Evolutionary conservation across 768 basidiomycete genomes (phyloP), one percentile per base, ranked within the genome.

Genomic region (Solioccasus polychromus): DNA sequence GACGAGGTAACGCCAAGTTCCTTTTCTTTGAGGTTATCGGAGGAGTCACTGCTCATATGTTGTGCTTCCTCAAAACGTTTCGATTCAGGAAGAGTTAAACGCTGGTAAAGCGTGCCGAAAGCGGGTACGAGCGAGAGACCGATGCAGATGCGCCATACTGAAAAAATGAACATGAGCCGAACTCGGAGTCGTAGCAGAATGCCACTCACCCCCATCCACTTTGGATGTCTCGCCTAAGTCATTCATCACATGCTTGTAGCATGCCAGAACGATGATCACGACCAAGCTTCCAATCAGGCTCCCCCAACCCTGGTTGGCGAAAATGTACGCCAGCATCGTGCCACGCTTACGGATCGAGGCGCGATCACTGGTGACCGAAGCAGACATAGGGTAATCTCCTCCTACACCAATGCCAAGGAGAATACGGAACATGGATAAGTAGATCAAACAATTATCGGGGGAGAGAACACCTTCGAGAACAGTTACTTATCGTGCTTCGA

Each of bases 301-400:
- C 23, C 88, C 87, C 85, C 85, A 88, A 10, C 87, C 88, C 62
- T 88, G 83, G 61, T 82, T 83, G 1, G 83, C 73, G 54, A 88
- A 88, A 54, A 87, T 84, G 58, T 85, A 87, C 18, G 81, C 73
- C n/a, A 91, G 73, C 66, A 90, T 73, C 0, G 82, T 83, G 0
- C 88, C 88, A 14, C 85, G 76, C 39, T 85, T 80, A 29, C 78
- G 71, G 30, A 88, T 59, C 50, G 76, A 76, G 6, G 85, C 74
- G 12, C 84, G 75, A 54, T 90, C 87, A 6, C 77, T 78, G 10
- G 83, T 78, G 46, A 88, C 70, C 9, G 77, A 77, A 0, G 86
- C 85, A 10, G 77, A 80, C 85, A 88, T 83, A 2, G 86, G 85
- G 57, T 88, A 88, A 61, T 88, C 88, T 3, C 84, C 88, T 14